These are phyloP conservation scores for Ephemerocybe angulata DNA, from an alignment of 768 basidiomycete species.

Conservation along the genomic window DNA sequence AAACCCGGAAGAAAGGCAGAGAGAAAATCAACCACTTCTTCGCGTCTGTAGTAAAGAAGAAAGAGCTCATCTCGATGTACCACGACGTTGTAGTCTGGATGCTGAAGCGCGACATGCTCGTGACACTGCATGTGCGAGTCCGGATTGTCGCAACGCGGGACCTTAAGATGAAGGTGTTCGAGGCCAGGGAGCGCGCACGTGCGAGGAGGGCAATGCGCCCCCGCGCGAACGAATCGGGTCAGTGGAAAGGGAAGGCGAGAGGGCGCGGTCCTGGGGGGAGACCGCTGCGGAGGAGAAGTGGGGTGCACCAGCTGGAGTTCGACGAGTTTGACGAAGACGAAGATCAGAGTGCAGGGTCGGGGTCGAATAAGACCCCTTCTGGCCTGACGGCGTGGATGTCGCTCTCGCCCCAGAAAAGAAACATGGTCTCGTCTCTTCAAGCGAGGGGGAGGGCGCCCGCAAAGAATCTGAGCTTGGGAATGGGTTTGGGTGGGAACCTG, in stretches of 20 bases:
- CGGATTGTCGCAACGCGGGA: conserved; percentile 76
- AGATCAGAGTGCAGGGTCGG: not conserved
- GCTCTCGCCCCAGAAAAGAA: conserved; percentile 44
- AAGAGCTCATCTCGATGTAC: conserved; percentile 66
- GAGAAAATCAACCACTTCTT: conserved; percentile 83
- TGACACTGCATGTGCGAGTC: conserved; percentile 81
- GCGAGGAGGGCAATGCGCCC: conserved; percentile 18
- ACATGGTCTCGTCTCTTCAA: too few relatives aligned
- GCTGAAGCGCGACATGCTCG: conserved; percentile 79
- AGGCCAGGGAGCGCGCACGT: conserved; percentile 36
- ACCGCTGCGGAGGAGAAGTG: not conserved
- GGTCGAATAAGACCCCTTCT: not conserved
- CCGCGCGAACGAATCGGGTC: not conserved
- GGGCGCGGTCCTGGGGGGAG: not conserved
- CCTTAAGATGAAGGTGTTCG: conserved; percentile 69
- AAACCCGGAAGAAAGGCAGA: too few relatives aligned
- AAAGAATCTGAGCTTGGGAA: too few relatives aligned
- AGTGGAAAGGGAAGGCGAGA: not conserved
- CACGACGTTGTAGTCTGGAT: conserved; percentile 89
- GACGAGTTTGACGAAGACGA: not conserved
- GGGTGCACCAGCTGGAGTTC: not conserved
- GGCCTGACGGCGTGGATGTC: conserved; percentile 40
- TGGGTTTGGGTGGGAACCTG: too few relatives aligned
- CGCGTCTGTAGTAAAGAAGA: conserved; percentile 67
- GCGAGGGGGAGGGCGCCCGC: not conserved